A percentile compares a stretch with the other conserved stretches of the same genome.
These are phyloP conservation scores for Plasmodium falciparum DNA, from an alignment of 169 alveolate species.

Conservation along the genomic window DNA sequence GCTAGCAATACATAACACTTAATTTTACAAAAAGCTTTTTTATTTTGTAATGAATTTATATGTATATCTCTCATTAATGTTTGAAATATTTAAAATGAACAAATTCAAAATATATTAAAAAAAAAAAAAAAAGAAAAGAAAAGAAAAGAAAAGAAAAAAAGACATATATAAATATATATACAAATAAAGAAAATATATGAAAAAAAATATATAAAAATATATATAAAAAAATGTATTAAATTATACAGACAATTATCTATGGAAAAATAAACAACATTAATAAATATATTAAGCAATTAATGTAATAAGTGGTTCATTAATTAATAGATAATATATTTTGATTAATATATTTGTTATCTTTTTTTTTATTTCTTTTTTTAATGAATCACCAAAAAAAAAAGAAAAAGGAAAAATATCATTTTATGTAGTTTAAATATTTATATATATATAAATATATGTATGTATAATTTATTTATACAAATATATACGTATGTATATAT, in stretches of 20 bases:
- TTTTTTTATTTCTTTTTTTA: neutral
- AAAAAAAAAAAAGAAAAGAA: constrained; percentile 21
- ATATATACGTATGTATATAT: constrained; percentile 4
- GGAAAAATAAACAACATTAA: constrained; percentile 47
- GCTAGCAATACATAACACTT: constrained; percentile 29
- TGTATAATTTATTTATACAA: neutral
- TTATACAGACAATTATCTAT: constrained; percentile 23
- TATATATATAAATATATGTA: constrained; percentile 18
- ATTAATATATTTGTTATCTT: constrained; percentile 16
- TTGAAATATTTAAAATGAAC: constrained; percentile 32
- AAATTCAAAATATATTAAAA: constrained; percentile 49
- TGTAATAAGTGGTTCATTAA: constrained; percentile 7
- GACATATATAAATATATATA: constrained; percentile 16
- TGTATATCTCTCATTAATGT: constrained; percentile 4
- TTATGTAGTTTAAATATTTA: too few species aligned
- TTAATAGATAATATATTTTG: constrained; percentile 31
- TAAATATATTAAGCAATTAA: constrained; percentile 14
- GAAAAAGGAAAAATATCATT: too few species aligned
- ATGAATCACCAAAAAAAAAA: too few species aligned
- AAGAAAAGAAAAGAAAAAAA: constrained; percentile 14
- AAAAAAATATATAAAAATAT: constrained; percentile 14
- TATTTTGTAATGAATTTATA: neutral
- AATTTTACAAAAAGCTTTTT: neutral
- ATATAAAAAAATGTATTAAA: constrained; percentile 11
- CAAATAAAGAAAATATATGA: constrained; percentile 1